Evolutionary conservation across 306 rosid species (phyloP), one percentile per base, ranked within the genome.

Genomic region (Castanea crenata): DNA sequence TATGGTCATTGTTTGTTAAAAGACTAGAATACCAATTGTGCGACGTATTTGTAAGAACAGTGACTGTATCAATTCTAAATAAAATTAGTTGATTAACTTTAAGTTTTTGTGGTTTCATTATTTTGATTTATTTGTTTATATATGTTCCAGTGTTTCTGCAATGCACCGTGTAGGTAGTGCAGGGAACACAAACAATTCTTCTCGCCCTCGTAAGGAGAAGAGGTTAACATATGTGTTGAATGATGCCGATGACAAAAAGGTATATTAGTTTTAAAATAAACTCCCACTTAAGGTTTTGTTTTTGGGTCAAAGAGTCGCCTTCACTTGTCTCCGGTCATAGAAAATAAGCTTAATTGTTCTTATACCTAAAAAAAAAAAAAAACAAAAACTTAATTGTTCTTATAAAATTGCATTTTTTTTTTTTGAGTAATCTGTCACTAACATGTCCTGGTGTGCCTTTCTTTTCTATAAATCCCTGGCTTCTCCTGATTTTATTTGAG

Each of bases 111-210:
- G 38, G 1, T 73, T 73, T 31, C 1, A 63, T 8, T n/a, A 8
- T 64, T 56, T 67, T 67, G 38, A 71, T 69, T 61, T 16, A 20
- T 44, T 74, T 15, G 55, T 32, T 73, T 56, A 74, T 81, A 15
- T 44, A 1, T 31, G 21, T 62, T 79, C 14, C 56, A 88, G 81
- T 83, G 85, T 76, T 83, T 91, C 84, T 73, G 91, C 92, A 51
- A 95, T 95, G 99, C 99, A 93, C 90, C 99, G 98, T 49, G 99
- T 96, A 87, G 98, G 94, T 78, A 96, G 99, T 81, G 87, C 96
- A 12, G 96, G 98, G 76, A 96, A 96, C 80, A 88, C 97, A 74
- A 76, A 85, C 86, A 91, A 84, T 82, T 93, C 99, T 73, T 83
- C 81, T 80, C 98, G 99, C 49, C 94, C 97, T 76, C 98, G 97